phyloP scores from a whole-genome alignment of 208 protist species.

The Dictyostelium gargantuum region DNA sequence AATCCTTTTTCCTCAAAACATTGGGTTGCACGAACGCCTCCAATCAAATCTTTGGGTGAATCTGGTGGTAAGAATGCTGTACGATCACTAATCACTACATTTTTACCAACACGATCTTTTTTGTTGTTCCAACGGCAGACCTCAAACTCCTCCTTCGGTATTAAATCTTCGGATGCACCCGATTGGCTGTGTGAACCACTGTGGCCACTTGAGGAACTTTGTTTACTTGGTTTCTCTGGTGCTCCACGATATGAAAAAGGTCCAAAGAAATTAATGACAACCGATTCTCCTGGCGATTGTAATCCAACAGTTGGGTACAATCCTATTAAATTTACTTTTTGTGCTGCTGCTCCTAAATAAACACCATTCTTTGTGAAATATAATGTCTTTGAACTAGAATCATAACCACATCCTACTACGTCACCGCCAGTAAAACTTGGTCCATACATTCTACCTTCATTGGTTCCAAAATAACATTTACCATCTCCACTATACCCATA shows the following conservation, averaged over 20 bases:
- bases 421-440: background rate
- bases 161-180: background rate
- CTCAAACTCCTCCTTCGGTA: conserved; percentile 33
- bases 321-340: background rate
- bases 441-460: background rate
- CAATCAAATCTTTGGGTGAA: background rate
- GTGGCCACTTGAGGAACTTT: background rate
- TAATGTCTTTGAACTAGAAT: background rate
- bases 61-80: background rate
- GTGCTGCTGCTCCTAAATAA: background rate
- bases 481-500: conserved; percentile 53
- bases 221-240: background rate
- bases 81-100: background rate
- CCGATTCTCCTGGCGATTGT: background rate
- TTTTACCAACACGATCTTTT: background rate
- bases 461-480: conserved; percentile 22
- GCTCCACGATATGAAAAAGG: background rate
- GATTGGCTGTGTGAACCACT: no score
- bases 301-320: conserved; percentile 28
- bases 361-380: conserved; percentile 50
- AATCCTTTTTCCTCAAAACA: conserved; percentile 1
- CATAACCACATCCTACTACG: conserved; percentile 38
- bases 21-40: conserved; percentile 17
- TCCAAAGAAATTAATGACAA: conserved; percentile 5
- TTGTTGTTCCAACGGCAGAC: background rate